phyloP scores from a whole-genome alignment of 2,329 filamentous ascomycete species.

The Pseudogymnoascus sp. region DNA sequence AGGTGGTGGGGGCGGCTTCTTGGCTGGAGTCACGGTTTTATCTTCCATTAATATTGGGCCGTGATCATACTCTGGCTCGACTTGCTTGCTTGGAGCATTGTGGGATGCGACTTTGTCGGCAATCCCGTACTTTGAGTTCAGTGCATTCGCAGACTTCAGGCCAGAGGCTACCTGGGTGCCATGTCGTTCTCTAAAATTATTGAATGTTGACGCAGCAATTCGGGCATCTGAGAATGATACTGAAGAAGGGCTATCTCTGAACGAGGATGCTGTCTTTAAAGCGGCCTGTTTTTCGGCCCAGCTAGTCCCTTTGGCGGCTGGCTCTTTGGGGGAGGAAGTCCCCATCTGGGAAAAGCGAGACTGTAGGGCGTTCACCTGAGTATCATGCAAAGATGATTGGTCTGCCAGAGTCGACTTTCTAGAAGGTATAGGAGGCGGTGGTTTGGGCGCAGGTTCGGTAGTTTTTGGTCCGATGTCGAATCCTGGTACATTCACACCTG shows the following conservation, averaged over 20 bases:
- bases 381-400: conserved; percentile 12
- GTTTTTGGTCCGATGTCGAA: conserved; percentile 46
- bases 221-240: conserved; percentile 42
- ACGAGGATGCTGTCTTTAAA: conserved; percentile 39
- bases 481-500: conserved; percentile 58
- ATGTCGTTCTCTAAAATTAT: conserved; percentile 51
- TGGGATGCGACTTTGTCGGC: conserved; percentile 23
- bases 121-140: conserved; percentile 27
- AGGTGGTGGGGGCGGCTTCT: conserved; percentile 29
- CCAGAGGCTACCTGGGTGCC: conserved; percentile 49
- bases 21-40: conserved; percentile 18
- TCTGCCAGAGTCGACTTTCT: conserved; percentile 8
- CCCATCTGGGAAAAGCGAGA: conserved; percentile 27
- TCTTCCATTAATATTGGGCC: conserved; percentile 13
- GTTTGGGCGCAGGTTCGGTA: conserved; percentile 26
- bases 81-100: conserved; percentile 11
- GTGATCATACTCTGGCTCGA: conserved; percentile 9
- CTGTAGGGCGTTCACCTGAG: conserved; percentile 28
- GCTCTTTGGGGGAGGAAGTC: conserved; percentile 24
- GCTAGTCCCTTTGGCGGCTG: conserved; percentile 36
- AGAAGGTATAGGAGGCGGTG: conserved; percentile 23
- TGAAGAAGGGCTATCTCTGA: conserved; percentile 42
- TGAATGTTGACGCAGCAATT: conserved; percentile 42
- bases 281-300: conserved; percentile 48
- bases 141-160: conserved; percentile 32